Evolutionary conservation across 352 stramenopile species (phyloP).

Genomic region (Globisporangium cystogenes): DNA sequence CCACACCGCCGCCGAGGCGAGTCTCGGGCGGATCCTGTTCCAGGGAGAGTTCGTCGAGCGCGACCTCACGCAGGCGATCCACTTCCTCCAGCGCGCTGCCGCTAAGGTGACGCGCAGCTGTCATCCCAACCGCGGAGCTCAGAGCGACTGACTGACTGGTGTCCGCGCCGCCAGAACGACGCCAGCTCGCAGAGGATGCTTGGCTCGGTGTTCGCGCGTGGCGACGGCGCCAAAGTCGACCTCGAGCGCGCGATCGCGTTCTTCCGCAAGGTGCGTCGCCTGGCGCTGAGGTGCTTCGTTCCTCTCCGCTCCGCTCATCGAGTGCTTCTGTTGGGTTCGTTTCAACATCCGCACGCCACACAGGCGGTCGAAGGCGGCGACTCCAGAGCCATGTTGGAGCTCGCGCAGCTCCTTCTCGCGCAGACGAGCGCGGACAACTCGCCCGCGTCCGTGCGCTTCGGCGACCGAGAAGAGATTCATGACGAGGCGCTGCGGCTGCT

Average conservation of each 20-base stretch:
- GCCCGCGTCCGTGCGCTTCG: constrained; percentile 22
- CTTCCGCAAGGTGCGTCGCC: constrained; percentile 28
- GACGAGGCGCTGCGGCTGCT: constrained; percentile 59
- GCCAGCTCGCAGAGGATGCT: constrained; percentile 39
- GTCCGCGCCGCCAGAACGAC: constrained; percentile 19
- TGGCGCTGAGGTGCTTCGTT: not conserved
- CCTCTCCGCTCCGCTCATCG: not conserved
- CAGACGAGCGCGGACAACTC: not conserved
- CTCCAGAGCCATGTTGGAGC: constrained; percentile 44
- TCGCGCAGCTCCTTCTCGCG: constrained; percentile 41
- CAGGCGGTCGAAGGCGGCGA: constrained; percentile 34
- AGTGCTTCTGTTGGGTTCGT: not conserved
- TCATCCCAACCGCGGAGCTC: too few species aligned
- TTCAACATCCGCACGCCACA: too few species aligned
- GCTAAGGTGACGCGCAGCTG: constrained; percentile 23
- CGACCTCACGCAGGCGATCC: constrained; percentile 45
- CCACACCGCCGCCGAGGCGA: constrained; percentile 42
- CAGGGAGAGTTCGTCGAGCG: constrained; percentile 14
- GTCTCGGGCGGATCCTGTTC: constrained; percentile 40
- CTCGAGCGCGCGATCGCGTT: constrained; percentile 47
- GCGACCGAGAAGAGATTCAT: constrained; percentile 47
- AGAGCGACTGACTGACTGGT: not conserved
- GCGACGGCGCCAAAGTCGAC: constrained; percentile 46
- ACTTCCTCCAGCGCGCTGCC: constrained; percentile 61
- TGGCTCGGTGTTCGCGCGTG: constrained; percentile 37